Conservation (phyloP, 768 basidiomycete genomes). For the Grammothele lineata region DNA sequence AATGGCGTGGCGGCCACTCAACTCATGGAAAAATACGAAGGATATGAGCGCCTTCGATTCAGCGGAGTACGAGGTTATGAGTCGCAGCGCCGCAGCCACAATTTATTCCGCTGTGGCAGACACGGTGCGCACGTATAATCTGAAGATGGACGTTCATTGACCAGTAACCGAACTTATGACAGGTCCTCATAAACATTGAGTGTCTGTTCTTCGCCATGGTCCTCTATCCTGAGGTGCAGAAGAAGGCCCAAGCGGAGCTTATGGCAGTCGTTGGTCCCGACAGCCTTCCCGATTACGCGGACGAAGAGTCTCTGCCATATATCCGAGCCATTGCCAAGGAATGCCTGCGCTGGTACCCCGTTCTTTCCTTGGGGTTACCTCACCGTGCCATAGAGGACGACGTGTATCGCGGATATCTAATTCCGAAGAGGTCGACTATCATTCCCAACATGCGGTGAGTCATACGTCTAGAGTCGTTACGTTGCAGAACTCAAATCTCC, state of each 20-base stretch:
- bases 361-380: conserved; percentile 18
- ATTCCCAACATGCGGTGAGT: conserved; percentile 5
- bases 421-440: conserved; percentile 26
- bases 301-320: conserved; percentile 21
- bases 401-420: conserved; percentile 20
- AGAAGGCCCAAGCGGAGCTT: conserved; percentile 24
- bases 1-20: not conserved
- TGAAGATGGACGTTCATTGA: not conserved
- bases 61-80: not conserved
- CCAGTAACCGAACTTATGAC: too few relatives aligned
- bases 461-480: too few relatives aligned
- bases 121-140: conserved; percentile 36
- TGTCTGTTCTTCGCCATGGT: conserved; percentile 30
- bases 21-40: not conserved
- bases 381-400: conserved; percentile 19
- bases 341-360: conserved; percentile 21
- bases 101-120: conserved; percentile 44
- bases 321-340: conserved; percentile 23
- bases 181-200: conserved; percentile 22
- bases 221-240: conserved; percentile 23
- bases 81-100: not conserved
- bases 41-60: not conserved
- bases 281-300: conserved; percentile 24
- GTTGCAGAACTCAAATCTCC: too few relatives aligned
- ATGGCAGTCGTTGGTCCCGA: conserved; percentile 23